Percentiles rank a stretch among this genome's conserved stretches.
Evolutionary conservation across 2,329 filamentous ascomycete genomes (phyloP).

Genomic region (Clarireedia homoeocarpa): DNA sequence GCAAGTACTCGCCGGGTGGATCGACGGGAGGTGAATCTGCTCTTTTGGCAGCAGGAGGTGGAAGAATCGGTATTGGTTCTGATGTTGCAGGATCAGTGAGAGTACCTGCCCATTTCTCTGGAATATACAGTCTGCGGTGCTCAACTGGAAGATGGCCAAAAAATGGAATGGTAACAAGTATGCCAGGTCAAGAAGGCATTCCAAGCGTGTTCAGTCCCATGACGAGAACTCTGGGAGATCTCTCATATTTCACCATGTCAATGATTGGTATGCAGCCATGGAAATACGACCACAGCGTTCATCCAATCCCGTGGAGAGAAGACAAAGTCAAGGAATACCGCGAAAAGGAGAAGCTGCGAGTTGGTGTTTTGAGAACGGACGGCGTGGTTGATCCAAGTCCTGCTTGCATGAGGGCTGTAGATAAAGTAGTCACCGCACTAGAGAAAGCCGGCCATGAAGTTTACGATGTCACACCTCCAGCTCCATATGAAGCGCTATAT

Average conservation of each 20-base stretch:
- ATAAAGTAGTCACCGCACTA: slow-evolving; percentile 62
- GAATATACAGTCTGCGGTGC: slow-evolving; percentile 80
- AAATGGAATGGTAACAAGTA: slow-evolving; percentile 72
- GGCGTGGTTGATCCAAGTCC: slow-evolving; percentile 80
- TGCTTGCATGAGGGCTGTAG: slow-evolving; percentile 70
- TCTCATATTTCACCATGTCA: slow-evolving; percentile 74
- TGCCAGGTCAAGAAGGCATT: slow-evolving; percentile 88
- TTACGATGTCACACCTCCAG: slow-evolving; percentile 55
- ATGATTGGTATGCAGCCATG: slow-evolving; percentile 78
- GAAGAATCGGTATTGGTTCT: slow-evolving; percentile 81
- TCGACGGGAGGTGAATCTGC: slow-evolving; percentile 68
- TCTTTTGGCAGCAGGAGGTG: slow-evolving; percentile 69
- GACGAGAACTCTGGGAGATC: slow-evolving; percentile 75
- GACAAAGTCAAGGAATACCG: slow-evolving; percentile 51
- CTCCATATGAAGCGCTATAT: slow-evolving; percentile 66
- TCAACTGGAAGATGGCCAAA: slow-evolving; percentile 89
- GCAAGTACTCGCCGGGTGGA: slow-evolving; percentile 79
- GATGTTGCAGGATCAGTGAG: slow-evolving; percentile 84
- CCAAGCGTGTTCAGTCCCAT: slow-evolving; percentile 88
- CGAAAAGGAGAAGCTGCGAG: slow-evolving; percentile 54
- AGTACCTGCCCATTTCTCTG: slow-evolving; percentile 80
- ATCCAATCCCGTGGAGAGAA: slow-evolving; percentile 72
- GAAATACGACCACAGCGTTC: slow-evolving; percentile 80
- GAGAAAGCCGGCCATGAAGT: slow-evolving; percentile 68
- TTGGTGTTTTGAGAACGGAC: slow-evolving; percentile 74